Conservation (phyloP, 2,329 filamentous ascomycete species). For the Blastomyces gilchristii region DNA sequence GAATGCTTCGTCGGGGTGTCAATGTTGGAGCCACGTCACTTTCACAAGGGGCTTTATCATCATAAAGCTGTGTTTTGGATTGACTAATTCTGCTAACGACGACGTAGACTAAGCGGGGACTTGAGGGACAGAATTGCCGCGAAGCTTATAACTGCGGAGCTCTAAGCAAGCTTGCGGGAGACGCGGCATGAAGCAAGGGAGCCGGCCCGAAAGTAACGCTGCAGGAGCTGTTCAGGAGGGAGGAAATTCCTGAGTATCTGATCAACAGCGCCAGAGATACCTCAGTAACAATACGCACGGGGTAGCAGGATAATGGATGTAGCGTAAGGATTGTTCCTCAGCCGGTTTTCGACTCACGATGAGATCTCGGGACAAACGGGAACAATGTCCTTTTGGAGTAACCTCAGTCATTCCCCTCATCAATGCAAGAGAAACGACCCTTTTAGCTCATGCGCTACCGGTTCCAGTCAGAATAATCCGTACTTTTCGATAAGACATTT, state of each 20-base stretch:
- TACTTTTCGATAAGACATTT: not conserved
- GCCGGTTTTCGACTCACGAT: not conserved
- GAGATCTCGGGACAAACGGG: not conserved
- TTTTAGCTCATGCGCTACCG: not conserved
- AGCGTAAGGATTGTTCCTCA: not conserved
- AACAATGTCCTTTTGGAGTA: not conserved
- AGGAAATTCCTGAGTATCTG: not conserved
- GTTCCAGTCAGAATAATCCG: not conserved
- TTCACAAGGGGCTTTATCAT: not conserved
- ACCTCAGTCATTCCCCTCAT: not conserved
- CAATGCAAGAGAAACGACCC: not conserved
- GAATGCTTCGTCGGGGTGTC: not conserved
- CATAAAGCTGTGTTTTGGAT: not conserved
- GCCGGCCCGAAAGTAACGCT: slow-evolving; percentile 1
- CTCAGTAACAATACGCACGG: not conserved
- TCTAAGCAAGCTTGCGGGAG: no score
- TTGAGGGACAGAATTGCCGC: not conserved
- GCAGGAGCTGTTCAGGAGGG: not conserved
- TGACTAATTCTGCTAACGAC: not conserved
- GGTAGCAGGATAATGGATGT: not conserved
- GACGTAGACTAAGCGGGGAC: not conserved
- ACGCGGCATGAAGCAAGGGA: not conserved
- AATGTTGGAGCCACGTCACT: slow-evolving; percentile 4
- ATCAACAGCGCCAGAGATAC: not conserved
- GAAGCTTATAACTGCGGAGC: not conserved